These are phyloP conservation scores for Torrubiellomyces zombiae DNA, from an alignment of 2,329 filamentous ascomycete genomes.

Conservation along the genomic window DNA sequence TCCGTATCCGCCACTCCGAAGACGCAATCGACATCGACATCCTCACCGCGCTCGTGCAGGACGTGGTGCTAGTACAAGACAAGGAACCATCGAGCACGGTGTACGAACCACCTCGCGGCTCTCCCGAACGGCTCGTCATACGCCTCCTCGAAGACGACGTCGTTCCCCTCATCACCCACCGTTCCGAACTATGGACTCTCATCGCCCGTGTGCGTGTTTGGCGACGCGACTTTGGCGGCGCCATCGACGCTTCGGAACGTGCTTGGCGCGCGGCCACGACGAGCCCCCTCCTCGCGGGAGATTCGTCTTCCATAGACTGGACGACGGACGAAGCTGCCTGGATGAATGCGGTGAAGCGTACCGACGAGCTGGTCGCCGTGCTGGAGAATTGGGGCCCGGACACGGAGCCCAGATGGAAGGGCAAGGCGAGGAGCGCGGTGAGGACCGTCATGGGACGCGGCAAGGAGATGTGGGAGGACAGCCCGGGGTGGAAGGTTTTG, in stretches of 20 bases:
- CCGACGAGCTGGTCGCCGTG: conserved; percentile 63
- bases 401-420: conserved; percentile 61
- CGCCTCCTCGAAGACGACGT: conserved; percentile 59
- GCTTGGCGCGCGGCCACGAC: conserved; percentile 62
- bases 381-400: conserved; percentile 64
- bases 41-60: conserved; percentile 52
- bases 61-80: conserved; percentile 39
- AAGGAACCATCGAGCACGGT: conserved; percentile 14
- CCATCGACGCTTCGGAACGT: conserved; percentile 74
- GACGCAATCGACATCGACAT: conserved; percentile 61
- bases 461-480: conserved; percentile 70
- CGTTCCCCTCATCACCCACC: conserved; percentile 68
- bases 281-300: conserved; percentile 29
- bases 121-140: conserved; percentile 44
- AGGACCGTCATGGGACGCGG: conserved; percentile 70
- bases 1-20: conserved; percentile 65
- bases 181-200: conserved; percentile 60
- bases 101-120: conserved; percentile 32
- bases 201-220: conserved; percentile 58
- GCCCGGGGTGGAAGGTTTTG: conserved; percentile 47
- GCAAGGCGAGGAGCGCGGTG: conserved; percentile 73
- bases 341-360: conserved; percentile 58
- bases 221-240: conserved; percentile 50
- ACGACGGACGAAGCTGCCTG: conserved; percentile 45
- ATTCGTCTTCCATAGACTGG: conserved; percentile 14